Evolutionary conservation across 2,329 filamentous ascomycete genomes (phyloP).

Genomic region (Thielaviopsis musarum): DNA sequence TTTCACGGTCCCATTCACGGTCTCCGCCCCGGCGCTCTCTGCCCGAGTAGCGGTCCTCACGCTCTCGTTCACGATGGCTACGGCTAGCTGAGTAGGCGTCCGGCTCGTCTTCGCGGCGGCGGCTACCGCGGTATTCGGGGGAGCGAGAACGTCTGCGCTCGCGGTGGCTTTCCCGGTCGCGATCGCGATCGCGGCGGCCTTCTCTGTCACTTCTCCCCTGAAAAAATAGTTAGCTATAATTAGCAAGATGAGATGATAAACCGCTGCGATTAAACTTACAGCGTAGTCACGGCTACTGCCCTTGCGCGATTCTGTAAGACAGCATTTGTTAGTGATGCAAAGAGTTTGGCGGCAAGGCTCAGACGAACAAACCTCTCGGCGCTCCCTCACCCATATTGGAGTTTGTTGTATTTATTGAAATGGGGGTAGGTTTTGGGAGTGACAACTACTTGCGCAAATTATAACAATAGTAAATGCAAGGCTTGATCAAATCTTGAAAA

Average conservation of each 20-base stretch:
- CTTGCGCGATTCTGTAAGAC: conserved; percentile 30
- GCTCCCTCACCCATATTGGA: conserved; percentile 54
- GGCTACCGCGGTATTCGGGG: conserved; percentile 50
- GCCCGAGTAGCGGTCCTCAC: conserved; percentile 76
- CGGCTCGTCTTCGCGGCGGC: conserved; percentile 59
- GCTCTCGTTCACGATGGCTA: conserved; percentile 81
- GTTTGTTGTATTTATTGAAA: neutral
- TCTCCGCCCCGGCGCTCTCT: conserved; percentile 45
- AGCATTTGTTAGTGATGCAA: conserved; percentile 1
- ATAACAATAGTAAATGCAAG: neutral
- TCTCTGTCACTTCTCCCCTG: conserved; percentile 21
- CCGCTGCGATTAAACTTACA: conserved; percentile 21
- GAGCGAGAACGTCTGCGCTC: conserved; percentile 72
- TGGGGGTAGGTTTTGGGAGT: neutral
- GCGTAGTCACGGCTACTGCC: conserved; percentile 33
- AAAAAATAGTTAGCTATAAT: neutral
- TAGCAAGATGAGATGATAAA: neutral
- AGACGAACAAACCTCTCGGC: conserved; percentile 10
- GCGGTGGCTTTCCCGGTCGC: conserved; percentile 26
- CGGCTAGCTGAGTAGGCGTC: conserved; percentile 88
- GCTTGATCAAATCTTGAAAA: neutral
- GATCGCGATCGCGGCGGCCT: conserved; percentile 20
- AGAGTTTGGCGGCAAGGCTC: neutral
- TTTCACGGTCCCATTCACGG: conserved; percentile 62
- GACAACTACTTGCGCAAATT: conserved; percentile 1